Base-by-base conservation (phyloP, 2,329 filamentous ascomycete genomes). In the Apiospora marii region DNA sequence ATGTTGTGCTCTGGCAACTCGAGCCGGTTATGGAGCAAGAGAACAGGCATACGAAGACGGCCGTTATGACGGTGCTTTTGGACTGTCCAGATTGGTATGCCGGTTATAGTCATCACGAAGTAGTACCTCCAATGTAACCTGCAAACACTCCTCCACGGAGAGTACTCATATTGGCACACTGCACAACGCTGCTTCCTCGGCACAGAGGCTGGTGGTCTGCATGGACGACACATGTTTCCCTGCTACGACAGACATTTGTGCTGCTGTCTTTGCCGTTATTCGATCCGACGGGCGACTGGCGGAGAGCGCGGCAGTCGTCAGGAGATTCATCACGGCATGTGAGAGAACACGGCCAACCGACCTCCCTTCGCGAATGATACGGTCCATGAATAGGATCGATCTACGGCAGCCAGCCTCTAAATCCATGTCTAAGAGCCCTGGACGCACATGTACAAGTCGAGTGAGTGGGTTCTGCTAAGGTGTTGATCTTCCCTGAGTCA, bases 171-270 rank as follows among this genome's bases (percentile, higher is more conserved):
- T 37, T 37, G 30, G 30, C 10, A 61, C 30, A 13, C 53, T 61
- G 30, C 30, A 61, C 12, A 51, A 51, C n/a, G n/a, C n/a, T 27
- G 16, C 30, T 61, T 22, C 53, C 30, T 61, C 53, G 30, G 53
- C 30, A 14, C 27, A 4, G 53, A 22, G 12, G 34, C 16, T 16
- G 30, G 34, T 64, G 30, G 22, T 41, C 34, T 41, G 58, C 58
- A 64, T 64, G 58, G 58, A n/a, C 34, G 34, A 64, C 58, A 64
- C 34, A 64, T 64, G 58, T 64, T 64, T 64, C 34, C 58, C 58
- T 64, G 58, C n/a, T n/a, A 64, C 58, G 19, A 64, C 58, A 41
- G 53, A 14, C 34, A 19, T 64, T 64, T 22, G 58, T 64, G 53
- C 53, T 37, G 53, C 19, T 37, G 58, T 41, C 22, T 34, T 34